A percentile compares a stretch with the other conserved stretches of the same genome.
These are phyloP conservation scores for Nothophytophthora sp. DNA, from an alignment of 352 stramenopile genomes.

Conservation along the genomic window DNA sequence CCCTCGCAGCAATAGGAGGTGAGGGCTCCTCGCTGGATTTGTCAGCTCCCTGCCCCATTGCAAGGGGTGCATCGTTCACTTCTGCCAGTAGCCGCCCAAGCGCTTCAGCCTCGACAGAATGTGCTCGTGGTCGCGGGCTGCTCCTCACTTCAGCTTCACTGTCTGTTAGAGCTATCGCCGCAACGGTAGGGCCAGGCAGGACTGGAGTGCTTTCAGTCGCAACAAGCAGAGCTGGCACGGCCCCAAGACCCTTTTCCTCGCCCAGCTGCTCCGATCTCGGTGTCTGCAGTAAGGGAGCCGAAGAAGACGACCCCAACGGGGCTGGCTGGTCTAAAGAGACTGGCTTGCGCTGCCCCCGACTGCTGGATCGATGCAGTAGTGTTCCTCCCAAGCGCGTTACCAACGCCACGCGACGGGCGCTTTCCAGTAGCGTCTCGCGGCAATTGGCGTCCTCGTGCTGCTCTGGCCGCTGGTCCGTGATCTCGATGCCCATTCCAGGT, in stretches of 20 bases:
- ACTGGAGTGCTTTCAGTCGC: not conserved
- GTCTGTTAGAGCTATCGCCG: no score
- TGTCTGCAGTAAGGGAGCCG: conserved; percentile 13
- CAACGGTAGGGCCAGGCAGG: not conserved
- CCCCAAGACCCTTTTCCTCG: not conserved
- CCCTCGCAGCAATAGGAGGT: not conserved
- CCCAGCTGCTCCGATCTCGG: not conserved
- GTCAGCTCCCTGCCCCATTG: not conserved
- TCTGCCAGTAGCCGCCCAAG: no score
- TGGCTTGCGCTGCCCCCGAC: no score
- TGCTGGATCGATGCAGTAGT: conserved; percentile 5
- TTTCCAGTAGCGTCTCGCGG: conserved; percentile 14
- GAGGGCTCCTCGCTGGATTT: not conserved
- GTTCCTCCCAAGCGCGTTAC: conserved; percentile 16
- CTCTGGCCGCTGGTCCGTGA: conserved; percentile 49
- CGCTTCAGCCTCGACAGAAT: not conserved
- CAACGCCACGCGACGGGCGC: conserved; percentile 15
- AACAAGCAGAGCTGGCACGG: not conserved
- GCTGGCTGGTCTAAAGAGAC: not conserved
- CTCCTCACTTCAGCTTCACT: no score
- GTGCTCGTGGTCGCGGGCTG: conserved; percentile 1
- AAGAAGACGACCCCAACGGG: conserved; percentile 12
- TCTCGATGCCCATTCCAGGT: conserved; percentile 51
- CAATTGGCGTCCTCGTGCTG: conserved; percentile 8
- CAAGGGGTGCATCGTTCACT: no score